Base-by-base conservation (phyloP, 2,329 filamentous ascomycete species). In the Davidsoniella australis region DNA sequence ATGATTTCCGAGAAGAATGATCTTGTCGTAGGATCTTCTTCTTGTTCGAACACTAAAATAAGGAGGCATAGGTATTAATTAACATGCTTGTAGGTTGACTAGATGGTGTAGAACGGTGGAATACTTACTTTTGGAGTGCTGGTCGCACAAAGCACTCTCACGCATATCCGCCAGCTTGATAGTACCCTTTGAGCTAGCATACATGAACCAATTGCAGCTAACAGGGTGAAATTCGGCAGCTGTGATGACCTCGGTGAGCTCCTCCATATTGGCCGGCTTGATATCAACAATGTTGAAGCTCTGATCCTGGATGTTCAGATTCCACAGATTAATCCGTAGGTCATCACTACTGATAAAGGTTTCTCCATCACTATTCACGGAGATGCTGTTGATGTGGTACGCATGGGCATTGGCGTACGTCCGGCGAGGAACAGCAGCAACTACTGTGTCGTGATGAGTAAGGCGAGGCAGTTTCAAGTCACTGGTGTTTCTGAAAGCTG, bases 231-330 rank as follows among this genome's bases (percentile, higher is more conserved):
- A 98, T 62, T 98, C 91, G 48, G 91, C 91, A 40, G 91, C 91
- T 10, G 91, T 98, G 62, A 98, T 96, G 58, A 98, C 91, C 66
- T 98, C 91, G 0, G 91, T 98, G 56, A 98, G 73, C 69, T 98
- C 91, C 67, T 98, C 91, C 91, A 98, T 98, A 65, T 98, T 98
- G 39, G 91, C 91, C 7, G 91, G 91, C 67, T 98, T 98, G 72
- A 98, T 98, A 64, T 98, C 91, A 54, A 98, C 91, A 62, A 98
- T 98, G 68, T 98, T 98, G 76, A 98, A 98, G 70, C 91, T 96
- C 68, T 96, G 89, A 59, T 96, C 89, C 64, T 98, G 91, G 55
- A 98, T 98, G 66, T 96, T 96, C 58, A 96, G 72, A 63, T 98
- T 96, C 91, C 91, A 98, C 50, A 98, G 72, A 65, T 98, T 98